Percentiles rank a stretch among this genome's conserved stretches.
Evolutionary conservation across 1,284 basidiomycete genomes (phyloP).

Genomic region (Neolentinus lepideus): DNA sequence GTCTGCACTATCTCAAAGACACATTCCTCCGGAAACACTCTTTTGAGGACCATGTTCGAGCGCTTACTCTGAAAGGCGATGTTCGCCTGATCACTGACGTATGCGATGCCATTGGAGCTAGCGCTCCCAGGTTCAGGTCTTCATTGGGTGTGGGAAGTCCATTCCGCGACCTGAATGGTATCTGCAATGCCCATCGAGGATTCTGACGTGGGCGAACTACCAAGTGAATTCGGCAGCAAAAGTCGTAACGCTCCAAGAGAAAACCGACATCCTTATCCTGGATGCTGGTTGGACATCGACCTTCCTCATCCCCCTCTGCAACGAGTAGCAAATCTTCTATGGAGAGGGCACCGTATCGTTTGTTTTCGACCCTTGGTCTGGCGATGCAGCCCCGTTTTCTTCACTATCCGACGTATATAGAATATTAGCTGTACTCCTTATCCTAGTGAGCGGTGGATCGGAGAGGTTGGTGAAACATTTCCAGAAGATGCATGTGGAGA

Average conservation of each 20-base stretch:
- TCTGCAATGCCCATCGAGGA: too few relatives aligned
- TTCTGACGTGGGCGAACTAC: too few relatives aligned
- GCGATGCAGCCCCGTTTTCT: constrained; percentile 33
- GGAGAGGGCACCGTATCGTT: constrained; percentile 38
- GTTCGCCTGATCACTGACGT: too few relatives aligned
- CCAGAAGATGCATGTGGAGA: constrained; percentile 20
- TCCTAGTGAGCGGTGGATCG: constrained; percentile 37
- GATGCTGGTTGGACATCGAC: constrained; percentile 66
- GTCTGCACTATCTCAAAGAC: too few relatives aligned
- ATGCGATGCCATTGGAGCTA: too few relatives aligned
- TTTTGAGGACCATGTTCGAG: too few relatives aligned
- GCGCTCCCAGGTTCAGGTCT: too few relatives aligned
- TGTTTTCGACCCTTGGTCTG: constrained; percentile 38
- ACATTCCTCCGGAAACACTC: too few relatives aligned
- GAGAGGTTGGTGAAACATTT: constrained; percentile 27
- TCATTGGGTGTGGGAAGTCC: too few relatives aligned
- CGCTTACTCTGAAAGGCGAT: too few relatives aligned
- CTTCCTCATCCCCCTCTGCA: constrained; percentile 54
- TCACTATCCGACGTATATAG: constrained; percentile 47
- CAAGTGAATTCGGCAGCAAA: too few relatives aligned
- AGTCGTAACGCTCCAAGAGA: background rate
- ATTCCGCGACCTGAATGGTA: too few relatives aligned
- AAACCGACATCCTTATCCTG: constrained; percentile 53
- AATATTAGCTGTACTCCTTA: constrained; percentile 59
- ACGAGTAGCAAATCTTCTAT: constrained; percentile 31